Evolutionary conservation across 768 basidiomycete species (phyloP).

Genomic region (Phaffia tasmanica): DNA sequence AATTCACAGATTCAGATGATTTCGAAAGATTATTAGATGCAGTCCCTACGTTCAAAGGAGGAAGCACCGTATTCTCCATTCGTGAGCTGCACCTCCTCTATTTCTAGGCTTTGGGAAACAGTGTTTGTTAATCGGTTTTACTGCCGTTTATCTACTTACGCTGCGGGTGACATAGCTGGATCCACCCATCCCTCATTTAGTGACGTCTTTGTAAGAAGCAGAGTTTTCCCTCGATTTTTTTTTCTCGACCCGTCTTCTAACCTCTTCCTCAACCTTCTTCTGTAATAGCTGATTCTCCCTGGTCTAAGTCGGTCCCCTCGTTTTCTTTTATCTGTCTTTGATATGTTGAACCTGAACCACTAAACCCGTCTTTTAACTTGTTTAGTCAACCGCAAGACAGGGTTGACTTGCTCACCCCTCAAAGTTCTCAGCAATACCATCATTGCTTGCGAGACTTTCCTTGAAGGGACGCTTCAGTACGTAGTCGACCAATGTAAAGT

Average conservation of each 20-base stretch:
- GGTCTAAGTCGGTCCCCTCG: too few species aligned
- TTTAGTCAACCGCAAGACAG: too few species aligned
- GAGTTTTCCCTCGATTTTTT: neutral
- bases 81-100: neutral
- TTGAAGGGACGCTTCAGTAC: too few species aligned
- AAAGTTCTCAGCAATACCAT: too few species aligned
- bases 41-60: neutral
- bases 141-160: neutral
- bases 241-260: neutral
- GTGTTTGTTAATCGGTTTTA: neutral
- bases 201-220: neutral
- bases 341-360: too few species aligned
- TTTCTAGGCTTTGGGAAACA: neutral
- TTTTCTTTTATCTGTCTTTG: too few species aligned
- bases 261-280: neutral
- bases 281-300: too few species aligned
- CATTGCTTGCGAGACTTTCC: too few species aligned
- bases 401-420: too few species aligned
- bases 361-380: too few species aligned
- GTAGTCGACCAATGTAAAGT: too few species aligned
- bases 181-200: slow-evolving; percentile 3
- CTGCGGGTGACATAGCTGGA: neutral
- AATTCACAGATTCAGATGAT: slow-evolving; percentile 4
- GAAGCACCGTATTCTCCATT: neutral
- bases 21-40: neutral